A percentile compares a stretch with the other conserved stretches of the same genome.
These are phyloP conservation scores for Emericellopsis cladophorae DNA, from an alignment of 2,329 filamentous ascomycete species.

Conservation along the genomic window DNA sequence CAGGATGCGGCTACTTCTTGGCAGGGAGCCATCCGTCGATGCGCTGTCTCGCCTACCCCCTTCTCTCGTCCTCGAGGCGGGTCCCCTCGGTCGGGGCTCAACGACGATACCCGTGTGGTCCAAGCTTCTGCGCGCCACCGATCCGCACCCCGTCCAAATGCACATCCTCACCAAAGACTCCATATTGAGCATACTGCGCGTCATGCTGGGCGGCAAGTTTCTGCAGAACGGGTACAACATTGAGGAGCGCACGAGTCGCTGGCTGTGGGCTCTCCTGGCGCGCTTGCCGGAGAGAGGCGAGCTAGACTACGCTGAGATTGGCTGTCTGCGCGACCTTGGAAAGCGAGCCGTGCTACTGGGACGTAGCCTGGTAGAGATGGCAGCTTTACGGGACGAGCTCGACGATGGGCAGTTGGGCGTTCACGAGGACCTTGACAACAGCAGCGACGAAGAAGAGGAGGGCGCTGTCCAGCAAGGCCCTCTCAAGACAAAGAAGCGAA, in stretches of 20 bases:
- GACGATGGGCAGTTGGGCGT: conserved; percentile 26
- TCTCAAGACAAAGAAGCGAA: too few relatives aligned
- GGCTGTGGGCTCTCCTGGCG: conserved; percentile 77
- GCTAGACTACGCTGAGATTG: conserved; percentile 63
- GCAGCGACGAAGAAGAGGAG: conserved; percentile 18
- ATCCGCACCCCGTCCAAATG: conserved; percentile 46
- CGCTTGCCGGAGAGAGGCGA: conserved; percentile 62
- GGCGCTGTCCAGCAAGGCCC: conserved; percentile 14
- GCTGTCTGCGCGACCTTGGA: conserved; percentile 65
- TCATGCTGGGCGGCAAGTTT: conserved; percentile 53
- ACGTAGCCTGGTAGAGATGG: conserved; percentile 39
- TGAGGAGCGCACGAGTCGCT: conserved; percentile 57
- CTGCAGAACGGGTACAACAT: conserved; percentile 47
- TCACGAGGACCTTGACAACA: conserved; percentile 33
- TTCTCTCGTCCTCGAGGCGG: conserved; percentile 42
- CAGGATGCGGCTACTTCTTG: conserved; percentile 49
- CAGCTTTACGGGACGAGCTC: conserved; percentile 29
- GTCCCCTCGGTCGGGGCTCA: conserved; percentile 36
- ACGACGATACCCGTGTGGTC: conserved; percentile 39
- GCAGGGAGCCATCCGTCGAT: conserved; percentile 37
- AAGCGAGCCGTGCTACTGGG: conserved; percentile 58
- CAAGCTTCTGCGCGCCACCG: conserved; percentile 33
- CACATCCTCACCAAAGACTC: conserved; percentile 54
- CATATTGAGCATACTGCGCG: conserved; percentile 52
- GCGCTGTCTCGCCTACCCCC: conserved; percentile 38